Conservation (phyloP, 2,329 filamentous ascomycete genomes). For the Epichloe uncinata region DNA sequence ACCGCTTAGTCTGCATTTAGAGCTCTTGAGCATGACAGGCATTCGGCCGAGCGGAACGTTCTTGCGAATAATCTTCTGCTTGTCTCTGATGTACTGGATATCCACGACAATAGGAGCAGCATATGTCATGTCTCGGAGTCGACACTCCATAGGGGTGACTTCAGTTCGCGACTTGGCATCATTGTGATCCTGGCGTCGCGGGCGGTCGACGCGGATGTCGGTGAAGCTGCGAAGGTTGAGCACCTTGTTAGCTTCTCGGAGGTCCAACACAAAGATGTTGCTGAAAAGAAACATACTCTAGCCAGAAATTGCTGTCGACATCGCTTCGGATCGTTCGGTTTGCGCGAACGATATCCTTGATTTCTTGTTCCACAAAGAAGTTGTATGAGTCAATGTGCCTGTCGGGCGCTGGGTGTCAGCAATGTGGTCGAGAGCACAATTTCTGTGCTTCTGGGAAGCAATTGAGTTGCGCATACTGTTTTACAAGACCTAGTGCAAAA, state of each 20-base stretch:
- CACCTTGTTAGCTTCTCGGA: neutral
- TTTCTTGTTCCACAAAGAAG: slow-evolving; percentile 90
- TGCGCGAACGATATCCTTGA: slow-evolving; percentile 91
- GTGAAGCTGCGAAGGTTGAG: slow-evolving; percentile 41
- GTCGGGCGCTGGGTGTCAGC: slow-evolving; percentile 8
- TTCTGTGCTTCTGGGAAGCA: neutral
- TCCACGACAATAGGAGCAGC: slow-evolving; percentile 89
- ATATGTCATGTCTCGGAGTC: slow-evolving; percentile 95
- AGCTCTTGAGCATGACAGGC: slow-evolving; percentile 94
- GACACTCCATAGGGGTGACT: slow-evolving; percentile 92
- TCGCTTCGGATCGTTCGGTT: slow-evolving; percentile 84
- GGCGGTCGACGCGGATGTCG: slow-evolving; percentile 75
- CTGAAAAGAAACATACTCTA: slow-evolving; percentile 42
- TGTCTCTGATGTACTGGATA: slow-evolving; percentile 77
- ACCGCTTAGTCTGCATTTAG: slow-evolving; percentile 74
- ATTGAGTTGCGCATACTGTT: slow-evolving; percentile 45
- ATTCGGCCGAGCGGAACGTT: slow-evolving; percentile 77
- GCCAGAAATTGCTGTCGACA: slow-evolving; percentile 82
- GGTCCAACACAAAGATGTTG: neutral
- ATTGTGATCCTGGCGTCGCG: slow-evolving; percentile 65
- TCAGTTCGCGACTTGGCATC: slow-evolving; percentile 56
- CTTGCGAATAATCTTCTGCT: slow-evolving; percentile 58
- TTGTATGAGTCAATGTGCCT: slow-evolving; percentile 95
- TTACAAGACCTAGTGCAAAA: slow-evolving; percentile 51
- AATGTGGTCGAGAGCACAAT: neutral